Percentiles rank a stretch among this genome's conserved stretches.
phyloP scores from a whole-genome alignment of 139 green algal species.

The Auxenochlorella pyrenoidosa region DNA sequence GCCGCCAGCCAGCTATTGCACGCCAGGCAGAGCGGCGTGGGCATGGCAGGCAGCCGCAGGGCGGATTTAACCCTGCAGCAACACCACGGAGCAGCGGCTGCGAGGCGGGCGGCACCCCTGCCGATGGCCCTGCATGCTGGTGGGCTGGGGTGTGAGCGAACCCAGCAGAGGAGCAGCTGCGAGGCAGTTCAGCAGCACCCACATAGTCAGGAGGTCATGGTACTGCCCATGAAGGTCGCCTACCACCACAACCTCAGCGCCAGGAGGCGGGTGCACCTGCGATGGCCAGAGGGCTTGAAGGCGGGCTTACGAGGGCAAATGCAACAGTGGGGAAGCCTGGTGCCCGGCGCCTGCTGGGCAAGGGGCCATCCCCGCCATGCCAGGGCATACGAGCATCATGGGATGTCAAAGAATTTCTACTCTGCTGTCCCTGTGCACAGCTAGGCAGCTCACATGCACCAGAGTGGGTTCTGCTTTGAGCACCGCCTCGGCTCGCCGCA shows the following conservation, averaged over 20 bases:
- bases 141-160: background rate
- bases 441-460: constrained; percentile 39
- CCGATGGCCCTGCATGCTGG: no score
- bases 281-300: no score
- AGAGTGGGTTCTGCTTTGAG: constrained; percentile 55
- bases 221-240: constrained; percentile 96
- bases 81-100: background rate
- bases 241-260: constrained; percentile 67
- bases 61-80: no score
- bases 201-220: constrained; percentile 92
- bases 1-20: no score
- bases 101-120: no score
- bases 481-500: constrained; percentile 5
- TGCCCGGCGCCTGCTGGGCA: no score
- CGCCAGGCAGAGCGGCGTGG: no score
- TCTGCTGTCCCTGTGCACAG: background rate
- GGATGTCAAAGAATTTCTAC: no score
- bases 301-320: background rate
- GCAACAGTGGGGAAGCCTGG: background rate
- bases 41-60: no score
- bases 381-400: background rate
- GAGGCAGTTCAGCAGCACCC: background rate
- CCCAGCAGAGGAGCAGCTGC: background rate
- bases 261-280: background rate
- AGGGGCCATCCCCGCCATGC: background rate